These are phyloP conservation scores for Claviceps pazoutovae DNA, from an alignment of 2,329 filamentous ascomycete genomes.

Conservation along the genomic window DNA sequence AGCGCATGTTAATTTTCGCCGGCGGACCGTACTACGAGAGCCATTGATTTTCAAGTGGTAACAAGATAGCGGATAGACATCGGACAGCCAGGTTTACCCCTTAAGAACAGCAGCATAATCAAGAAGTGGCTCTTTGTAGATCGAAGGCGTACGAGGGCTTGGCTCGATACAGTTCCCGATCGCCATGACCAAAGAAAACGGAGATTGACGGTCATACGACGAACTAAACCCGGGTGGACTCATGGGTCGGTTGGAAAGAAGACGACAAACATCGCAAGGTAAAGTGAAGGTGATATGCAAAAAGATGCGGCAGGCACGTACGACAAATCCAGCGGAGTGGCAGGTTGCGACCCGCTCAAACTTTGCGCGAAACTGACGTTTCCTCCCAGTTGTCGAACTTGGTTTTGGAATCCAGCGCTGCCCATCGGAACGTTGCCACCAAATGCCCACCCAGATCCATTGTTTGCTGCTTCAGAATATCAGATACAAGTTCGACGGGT, in stretches of 20 bases:
- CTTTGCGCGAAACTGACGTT: slow-evolving; percentile 55
- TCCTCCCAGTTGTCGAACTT: slow-evolving; percentile 39
- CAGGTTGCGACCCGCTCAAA: slow-evolving; percentile 46
- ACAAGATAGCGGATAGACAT: background rate
- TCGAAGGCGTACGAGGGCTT: slow-evolving; percentile 6
- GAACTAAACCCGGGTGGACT: background rate
- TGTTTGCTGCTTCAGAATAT: slow-evolving; percentile 26
- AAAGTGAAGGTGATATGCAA: slow-evolving; percentile 2
- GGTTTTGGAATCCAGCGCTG: slow-evolving; percentile 37
- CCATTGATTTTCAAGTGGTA: background rate
- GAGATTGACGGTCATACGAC: background rate
- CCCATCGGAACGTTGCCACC: slow-evolving; percentile 48
- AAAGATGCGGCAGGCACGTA: slow-evolving; percentile 30
- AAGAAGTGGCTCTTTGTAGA: slow-evolving; percentile 3
- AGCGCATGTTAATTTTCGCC: background rate
- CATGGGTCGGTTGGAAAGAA: background rate
- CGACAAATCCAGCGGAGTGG: slow-evolving; percentile 50
- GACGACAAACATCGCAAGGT: background rate
- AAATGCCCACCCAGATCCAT: slow-evolving; percentile 47
- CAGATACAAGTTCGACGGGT: background rate
- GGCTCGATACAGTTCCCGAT: slow-evolving; percentile 7
- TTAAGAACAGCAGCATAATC: slow-evolving; percentile 20
- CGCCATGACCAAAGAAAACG: slow-evolving; percentile 2
- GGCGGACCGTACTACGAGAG: background rate
- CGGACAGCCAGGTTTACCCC: slow-evolving; percentile 11